phyloP scores from a whole-genome alignment of 1,139 yeast species.

The Suhomyces yuchorum region DNA sequence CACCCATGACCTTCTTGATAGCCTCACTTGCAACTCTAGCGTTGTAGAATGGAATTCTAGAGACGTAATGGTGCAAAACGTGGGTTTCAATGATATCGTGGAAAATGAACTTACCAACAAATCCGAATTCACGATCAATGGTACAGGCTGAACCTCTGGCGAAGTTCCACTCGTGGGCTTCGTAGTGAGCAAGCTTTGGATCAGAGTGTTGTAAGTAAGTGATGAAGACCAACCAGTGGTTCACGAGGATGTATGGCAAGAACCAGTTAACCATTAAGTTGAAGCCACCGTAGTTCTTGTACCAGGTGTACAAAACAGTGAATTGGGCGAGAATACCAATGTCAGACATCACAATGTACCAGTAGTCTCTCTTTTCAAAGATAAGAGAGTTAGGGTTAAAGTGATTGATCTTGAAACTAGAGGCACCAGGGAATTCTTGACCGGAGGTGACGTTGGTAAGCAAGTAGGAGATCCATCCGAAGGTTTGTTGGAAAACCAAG shows the following conservation, averaged over 20 bases:
- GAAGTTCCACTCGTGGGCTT: slow-evolving; percentile 74
- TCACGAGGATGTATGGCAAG: slow-evolving; percentile 76
- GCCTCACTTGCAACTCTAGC: slow-evolving; percentile 81
- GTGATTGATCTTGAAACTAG: slow-evolving; percentile 54
- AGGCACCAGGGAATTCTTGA: slow-evolving; percentile 58
- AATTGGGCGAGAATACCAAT: slow-evolving; percentile 63
- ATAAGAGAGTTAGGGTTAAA: slow-evolving; percentile 74
- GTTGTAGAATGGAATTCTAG: slow-evolving; percentile 84
- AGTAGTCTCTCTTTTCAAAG: slow-evolving; percentile 68
- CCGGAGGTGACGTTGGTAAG: slow-evolving; percentile 71
- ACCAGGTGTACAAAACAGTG: slow-evolving; percentile 62
- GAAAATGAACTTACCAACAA: slow-evolving; percentile 76
- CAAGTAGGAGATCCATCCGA: slow-evolving; percentile 73
- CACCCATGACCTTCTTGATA: slow-evolving; percentile 80
- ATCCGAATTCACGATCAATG: slow-evolving; percentile 81
- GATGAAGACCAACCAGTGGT: slow-evolving; percentile 88
- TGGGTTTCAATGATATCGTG: slow-evolving; percentile 91
- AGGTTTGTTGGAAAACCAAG: slow-evolving; percentile 68
- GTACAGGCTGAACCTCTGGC: slow-evolving; percentile 91
- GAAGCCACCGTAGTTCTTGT: slow-evolving; percentile 62
- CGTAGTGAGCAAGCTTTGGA: slow-evolving; percentile 79
- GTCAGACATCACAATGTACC: slow-evolving; percentile 72
- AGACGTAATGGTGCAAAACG: slow-evolving; percentile 81
- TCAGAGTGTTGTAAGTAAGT: slow-evolving; percentile 86
- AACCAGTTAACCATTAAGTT: slow-evolving; percentile 71